Percentiles rank a stretch among this genome's conserved stretches.
phyloP scores from a whole-genome alignment of 345 rosid genomes.

The Salix arbutifolia region DNA sequence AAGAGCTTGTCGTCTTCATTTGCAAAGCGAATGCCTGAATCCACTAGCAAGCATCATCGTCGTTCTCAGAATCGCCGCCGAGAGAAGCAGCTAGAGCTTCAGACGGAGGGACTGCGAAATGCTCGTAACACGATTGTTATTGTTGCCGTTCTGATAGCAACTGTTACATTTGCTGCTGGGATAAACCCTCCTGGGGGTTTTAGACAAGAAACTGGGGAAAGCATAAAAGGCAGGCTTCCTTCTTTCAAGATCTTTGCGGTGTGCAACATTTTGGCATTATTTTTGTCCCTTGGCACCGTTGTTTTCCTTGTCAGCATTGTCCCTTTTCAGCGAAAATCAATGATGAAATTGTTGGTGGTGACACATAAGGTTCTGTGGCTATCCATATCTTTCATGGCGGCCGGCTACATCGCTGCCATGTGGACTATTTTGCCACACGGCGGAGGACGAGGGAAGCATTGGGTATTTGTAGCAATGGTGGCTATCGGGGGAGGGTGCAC shows the following conservation, averaged over 20 bases:
- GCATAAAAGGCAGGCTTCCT: constrained; percentile 20
- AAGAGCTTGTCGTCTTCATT: not conserved
- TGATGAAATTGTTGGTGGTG: constrained; percentile 41
- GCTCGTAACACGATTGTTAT: constrained; percentile 56
- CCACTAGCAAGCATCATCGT: constrained; percentile 8
- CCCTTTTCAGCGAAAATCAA: constrained; percentile 48
- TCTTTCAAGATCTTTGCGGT: constrained; percentile 54
- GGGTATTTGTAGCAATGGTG: constrained; percentile 37
- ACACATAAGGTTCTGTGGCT: constrained; percentile 63
- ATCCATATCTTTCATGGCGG: constrained; percentile 51
- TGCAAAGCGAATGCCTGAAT: not conserved
- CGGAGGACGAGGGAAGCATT: constrained; percentile 19
- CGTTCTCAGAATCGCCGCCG: constrained; percentile 13
- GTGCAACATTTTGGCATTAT: constrained; percentile 54
- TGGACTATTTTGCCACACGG: constrained; percentile 47
- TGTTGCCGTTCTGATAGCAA: constrained; percentile 60
- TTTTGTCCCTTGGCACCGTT: constrained; percentile 53
- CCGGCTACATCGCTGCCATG: constrained; percentile 51
- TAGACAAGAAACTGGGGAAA: constrained; percentile 34
- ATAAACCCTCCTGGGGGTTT: constrained; percentile 69
- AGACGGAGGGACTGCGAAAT: constrained; percentile 51
- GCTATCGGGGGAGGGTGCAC: constrained; percentile 42
- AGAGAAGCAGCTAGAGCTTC: constrained; percentile 37
- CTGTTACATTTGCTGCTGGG: constrained; percentile 64
- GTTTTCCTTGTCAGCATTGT: constrained; percentile 53